Conservation (phyloP, 1,284 basidiomycete species). For the Sporisorium iseilematis-ciliati region DNA sequence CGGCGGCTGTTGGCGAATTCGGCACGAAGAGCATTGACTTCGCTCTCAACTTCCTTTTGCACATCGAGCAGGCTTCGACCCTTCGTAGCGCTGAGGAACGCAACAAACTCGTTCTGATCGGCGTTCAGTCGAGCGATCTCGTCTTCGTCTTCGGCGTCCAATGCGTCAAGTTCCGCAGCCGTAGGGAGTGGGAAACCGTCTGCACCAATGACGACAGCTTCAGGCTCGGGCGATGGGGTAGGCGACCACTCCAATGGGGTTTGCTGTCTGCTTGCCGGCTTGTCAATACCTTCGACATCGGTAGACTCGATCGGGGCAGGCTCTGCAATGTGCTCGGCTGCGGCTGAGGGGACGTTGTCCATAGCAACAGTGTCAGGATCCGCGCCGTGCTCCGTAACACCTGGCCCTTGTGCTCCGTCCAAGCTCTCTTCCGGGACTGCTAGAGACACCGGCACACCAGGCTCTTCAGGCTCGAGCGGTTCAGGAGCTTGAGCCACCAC, state of each 20-base stretch:
- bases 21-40: constrained; percentile 83
- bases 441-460: constrained; percentile 24
- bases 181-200: constrained; percentile 78
- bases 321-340: constrained; percentile 25
- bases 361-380: constrained; percentile 25
- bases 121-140: constrained; percentile 71
- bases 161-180: constrained; percentile 78
- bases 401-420: constrained; percentile 23
- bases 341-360: constrained; percentile 46
- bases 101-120: constrained; percentile 79
- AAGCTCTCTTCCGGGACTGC: constrained; percentile 16
- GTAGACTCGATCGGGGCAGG: constrained; percentile 8
- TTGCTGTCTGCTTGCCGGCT: constrained; percentile 15
- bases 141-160: constrained; percentile 78
- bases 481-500: background rate
- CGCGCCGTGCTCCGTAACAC: constrained; percentile 17
- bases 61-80: constrained; percentile 72
- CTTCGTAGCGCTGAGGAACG: constrained; percentile 89
- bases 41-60: constrained; percentile 88
- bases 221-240: constrained; percentile 54
- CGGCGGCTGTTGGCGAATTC: constrained; percentile 89
- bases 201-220: constrained; percentile 68
- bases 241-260: constrained; percentile 60
- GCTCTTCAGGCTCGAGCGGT: constrained; percentile 9
- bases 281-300: background rate